Percentiles rank a stretch among this genome's conserved stretches.
Evolutionary conservation across 805 yeast genomes (phyloP).

Genomic region (Candida odintsovae): DNA sequence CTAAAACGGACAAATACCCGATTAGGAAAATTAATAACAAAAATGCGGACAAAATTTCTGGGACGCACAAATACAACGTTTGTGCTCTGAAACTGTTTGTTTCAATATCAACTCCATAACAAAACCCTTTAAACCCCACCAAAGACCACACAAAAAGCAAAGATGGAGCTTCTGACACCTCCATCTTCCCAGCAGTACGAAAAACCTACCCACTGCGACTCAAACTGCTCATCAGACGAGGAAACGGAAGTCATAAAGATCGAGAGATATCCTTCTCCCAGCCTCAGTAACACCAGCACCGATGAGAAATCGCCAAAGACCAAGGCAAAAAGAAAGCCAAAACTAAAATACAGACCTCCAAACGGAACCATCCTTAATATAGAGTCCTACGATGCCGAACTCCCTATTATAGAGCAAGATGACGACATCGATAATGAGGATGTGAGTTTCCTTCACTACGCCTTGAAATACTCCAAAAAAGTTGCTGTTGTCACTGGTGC

Average conservation of each 20-base stretch:
- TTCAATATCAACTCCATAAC: neutral
- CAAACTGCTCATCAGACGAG: neutral
- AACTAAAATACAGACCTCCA: constrained; percentile 39
- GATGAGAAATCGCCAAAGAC: neutral
- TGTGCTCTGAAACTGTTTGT: neutral
- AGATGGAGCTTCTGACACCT: constrained; percentile 20
- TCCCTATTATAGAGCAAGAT: constrained; percentile 28
- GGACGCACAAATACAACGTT: neutral
- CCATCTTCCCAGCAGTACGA: constrained; percentile 21
- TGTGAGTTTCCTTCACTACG: constrained; percentile 45
- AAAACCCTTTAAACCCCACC: neutral
- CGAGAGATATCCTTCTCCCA: neutral
- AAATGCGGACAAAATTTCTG: neutral
- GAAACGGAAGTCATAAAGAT: neutral
- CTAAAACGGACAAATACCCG: constrained; percentile 14
- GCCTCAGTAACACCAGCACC: neutral
- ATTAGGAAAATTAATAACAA: constrained; percentile 22
- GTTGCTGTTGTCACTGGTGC: constrained; percentile 78
- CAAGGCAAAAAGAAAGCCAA: constrained; percentile 35
- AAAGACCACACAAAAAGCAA: neutral
- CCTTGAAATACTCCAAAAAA: constrained; percentile 48
- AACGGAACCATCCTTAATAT: constrained; percentile 40
- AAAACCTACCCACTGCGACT: neutral
- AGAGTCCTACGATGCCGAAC: constrained; percentile 17
- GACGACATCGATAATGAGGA: constrained; percentile 31